Base-by-base conservation (phyloP, 805 yeast species). In the Teunomyces stri region DNA sequence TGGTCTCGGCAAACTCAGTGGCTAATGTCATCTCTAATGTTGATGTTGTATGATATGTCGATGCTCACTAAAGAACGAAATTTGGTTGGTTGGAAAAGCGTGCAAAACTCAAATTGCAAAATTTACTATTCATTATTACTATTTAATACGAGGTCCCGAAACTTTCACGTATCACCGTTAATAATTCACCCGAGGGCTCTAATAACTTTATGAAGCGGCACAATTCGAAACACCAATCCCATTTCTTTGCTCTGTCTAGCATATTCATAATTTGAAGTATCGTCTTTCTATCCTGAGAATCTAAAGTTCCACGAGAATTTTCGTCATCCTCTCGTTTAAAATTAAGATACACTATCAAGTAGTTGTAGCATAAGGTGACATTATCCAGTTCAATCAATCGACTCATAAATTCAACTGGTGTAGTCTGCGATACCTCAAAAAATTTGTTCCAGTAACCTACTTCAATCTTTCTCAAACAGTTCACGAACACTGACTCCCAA, bases 1-100 rank as follows among this genome's bases (percentile, higher is more conserved):
- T 84, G 35, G 92, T 79, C 68, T 85, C 88, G 12, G 96, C 95
- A 69, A 86, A 86, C 51, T 88, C 89, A 9, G 96, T 88, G 22
- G 96, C 84, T 41, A 80, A 69, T 18, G 91, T 87, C 78, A 73
- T 73, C 25, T 22, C 54, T 44, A 39, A 18, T 42, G 29, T 12
- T 21, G 40, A 21, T 21, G 40, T 37, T 37, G 40, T 37, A 37
- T 37, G 16, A 37, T 37, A 22, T 37, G 40, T 37, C 40, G 40
- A 37, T 37, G 40, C 40, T 37, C 40, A 37, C 40, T 37, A 37
- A 37, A 43, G 37, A 45, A 47, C 51, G 52, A 44, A 43, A 12
- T 50, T 45, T 53, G 56, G 54, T 53, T 53, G 56, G 56, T 45
- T 38, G 46, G 45, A 33, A 13, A 20, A 36, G 25, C 45, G 28